Evolutionary conservation across 306 rosid genomes (phyloP).

Genomic region (Hylodesmum podocarpum): DNA sequence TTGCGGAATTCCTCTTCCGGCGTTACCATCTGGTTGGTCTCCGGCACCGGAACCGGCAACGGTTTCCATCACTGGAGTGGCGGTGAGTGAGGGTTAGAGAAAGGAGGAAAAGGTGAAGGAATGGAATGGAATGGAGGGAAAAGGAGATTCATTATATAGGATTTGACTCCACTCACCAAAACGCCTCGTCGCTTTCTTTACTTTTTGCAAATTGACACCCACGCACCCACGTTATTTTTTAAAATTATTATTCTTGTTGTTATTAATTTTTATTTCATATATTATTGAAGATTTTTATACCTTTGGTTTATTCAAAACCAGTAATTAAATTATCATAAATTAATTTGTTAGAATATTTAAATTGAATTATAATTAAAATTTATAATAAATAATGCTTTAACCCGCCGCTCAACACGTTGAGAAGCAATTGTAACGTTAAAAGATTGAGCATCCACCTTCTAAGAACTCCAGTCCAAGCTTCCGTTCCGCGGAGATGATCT

Average conservation of each 20-base stretch:
- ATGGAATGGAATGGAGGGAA: neutral
- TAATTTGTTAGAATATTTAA: too few species aligned
- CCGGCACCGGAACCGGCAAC: neutral
- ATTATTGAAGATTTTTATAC: too few species aligned
- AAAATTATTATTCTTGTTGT: too few species aligned
- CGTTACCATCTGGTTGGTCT: neutral
- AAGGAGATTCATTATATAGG: neutral
- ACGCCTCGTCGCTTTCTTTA: neutral
- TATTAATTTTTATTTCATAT: too few species aligned
- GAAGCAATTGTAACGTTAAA: slow-evolving; percentile 1
- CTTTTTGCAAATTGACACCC: neutral
- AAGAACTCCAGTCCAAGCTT: slow-evolving; percentile 69
- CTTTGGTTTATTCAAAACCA: too few species aligned
- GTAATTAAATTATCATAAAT: too few species aligned
- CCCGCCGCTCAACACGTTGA: slow-evolving; percentile 5
- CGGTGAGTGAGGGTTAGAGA: neutral
- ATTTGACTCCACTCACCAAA: neutral
- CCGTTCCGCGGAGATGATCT: slow-evolving; percentile 59
- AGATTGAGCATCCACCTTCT: slow-evolving; percentile 58
- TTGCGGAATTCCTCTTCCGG: slow-evolving; percentile 10
- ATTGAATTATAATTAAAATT: too few species aligned
- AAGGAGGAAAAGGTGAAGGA: neutral
- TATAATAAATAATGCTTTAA: slow-evolving; percentile 5
- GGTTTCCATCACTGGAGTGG: slow-evolving; percentile 19
- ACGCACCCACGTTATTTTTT: neutral